Percentiles rank a stretch among this genome's conserved stretches.
phyloP scores from a whole-genome alignment of 768 basidiomycete genomes.

The Russula ochroleuca region DNA sequence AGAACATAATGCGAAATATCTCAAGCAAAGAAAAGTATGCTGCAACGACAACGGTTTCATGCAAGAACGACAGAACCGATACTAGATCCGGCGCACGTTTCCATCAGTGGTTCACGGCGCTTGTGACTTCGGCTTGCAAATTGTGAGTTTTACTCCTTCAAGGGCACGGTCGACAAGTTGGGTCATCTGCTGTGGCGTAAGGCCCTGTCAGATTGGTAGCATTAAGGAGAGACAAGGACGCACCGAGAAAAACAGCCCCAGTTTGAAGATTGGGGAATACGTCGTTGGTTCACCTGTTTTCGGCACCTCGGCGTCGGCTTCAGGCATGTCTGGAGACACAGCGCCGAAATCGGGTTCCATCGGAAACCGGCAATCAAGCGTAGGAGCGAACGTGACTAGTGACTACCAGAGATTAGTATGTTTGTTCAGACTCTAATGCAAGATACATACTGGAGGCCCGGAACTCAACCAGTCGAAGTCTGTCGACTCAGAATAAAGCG shows the following conservation, averaged over 20 bases:
- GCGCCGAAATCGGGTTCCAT: neutral
- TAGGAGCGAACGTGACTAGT: constrained; percentile 14
- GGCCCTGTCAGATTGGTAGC: neutral
- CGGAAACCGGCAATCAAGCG: neutral
- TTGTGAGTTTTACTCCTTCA: constrained; percentile 16
- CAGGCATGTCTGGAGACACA: neutral
- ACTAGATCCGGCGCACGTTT: neutral
- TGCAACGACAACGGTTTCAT: too few relatives aligned
- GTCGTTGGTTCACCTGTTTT: neutral
- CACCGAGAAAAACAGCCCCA: constrained; percentile 9
- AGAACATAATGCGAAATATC: neutral
- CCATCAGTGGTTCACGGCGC: neutral
- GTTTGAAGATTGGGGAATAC: constrained; percentile 7
- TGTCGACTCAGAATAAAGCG: constrained; percentile 5
- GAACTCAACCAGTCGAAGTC: constrained; percentile 3
- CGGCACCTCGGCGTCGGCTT: neutral
- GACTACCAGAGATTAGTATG: constrained; percentile 8
- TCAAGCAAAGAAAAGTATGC: neutral
- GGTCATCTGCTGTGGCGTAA: constrained; percentile 6
- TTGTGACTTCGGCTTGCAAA: constrained; percentile 8
- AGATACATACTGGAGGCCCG: neutral
- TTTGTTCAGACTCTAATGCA: neutral
- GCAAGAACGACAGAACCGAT: neutral
- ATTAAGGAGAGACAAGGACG: neutral
- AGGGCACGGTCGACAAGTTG: constrained; percentile 4